Percentiles rank a stretch among this genome's conserved stretches.
Conservation (phyloP, 2,329 filamentous ascomycete species). For the Exutisphaerella laricina region DNA sequence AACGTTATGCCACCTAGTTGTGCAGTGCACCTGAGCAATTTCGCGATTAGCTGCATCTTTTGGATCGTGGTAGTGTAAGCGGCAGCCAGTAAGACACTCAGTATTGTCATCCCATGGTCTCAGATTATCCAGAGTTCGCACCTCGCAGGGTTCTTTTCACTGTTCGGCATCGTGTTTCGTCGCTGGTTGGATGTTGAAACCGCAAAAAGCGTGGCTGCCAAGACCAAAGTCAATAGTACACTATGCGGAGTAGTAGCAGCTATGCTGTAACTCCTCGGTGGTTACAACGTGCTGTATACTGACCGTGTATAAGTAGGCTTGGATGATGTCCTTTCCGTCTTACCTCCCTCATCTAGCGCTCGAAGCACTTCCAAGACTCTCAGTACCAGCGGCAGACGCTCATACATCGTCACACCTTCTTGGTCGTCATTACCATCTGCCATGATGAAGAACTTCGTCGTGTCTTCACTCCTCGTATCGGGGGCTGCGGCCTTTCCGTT, state of each 20-base stretch:
- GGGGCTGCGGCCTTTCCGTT: constrained; percentile 36
- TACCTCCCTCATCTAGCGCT: background rate
- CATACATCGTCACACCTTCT: background rate
- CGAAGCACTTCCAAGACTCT: constrained; percentile 1
- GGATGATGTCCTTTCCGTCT: too few relatives aligned
- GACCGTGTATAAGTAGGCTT: background rate
- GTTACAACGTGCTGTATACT: background rate
- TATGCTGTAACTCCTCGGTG: constrained; percentile 1
- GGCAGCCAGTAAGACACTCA: too few relatives aligned
- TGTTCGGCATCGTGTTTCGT: constrained; percentile 1
- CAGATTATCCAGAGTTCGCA: background rate
- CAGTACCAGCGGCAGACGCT: background rate
- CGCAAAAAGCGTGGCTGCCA: background rate
- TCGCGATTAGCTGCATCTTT: background rate
- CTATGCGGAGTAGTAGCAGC: constrained; percentile 4
- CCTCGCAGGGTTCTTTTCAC: background rate
- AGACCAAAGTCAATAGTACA: constrained; percentile 2
- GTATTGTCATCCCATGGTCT: too few relatives aligned
- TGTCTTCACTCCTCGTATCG: constrained; percentile 23
- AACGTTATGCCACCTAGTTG: background rate
- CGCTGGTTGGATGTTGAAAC: background rate
- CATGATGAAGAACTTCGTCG: constrained; percentile 25
- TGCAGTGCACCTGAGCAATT: background rate
- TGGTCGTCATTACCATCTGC: background rate
- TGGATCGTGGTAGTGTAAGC: too few relatives aligned